Base-by-base conservation (phyloP, 768 basidiomycete species). In the Kondoa subrosea region DNA sequence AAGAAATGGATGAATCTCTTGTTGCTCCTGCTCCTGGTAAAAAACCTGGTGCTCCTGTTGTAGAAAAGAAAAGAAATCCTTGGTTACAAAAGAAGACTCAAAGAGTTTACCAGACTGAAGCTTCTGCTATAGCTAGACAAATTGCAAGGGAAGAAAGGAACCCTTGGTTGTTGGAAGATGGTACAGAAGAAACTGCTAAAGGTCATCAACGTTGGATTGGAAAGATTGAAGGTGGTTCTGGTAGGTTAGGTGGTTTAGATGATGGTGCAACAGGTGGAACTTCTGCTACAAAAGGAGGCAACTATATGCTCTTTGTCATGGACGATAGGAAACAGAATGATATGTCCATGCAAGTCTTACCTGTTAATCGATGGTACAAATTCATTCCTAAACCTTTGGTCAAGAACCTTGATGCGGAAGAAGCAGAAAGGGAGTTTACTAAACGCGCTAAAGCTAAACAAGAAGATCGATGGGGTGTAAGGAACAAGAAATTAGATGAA, bases 81-180 rank as follows among this genome's bases (percentile, higher is more conserved):
- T 33, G 4, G 27, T n/a, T 32, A 17, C 12, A 12, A 63, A 63
- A 32, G n/a, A 63, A 63, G 61, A 63, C 61, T 27, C 15, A 27
- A 33, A 27, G 61, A 16, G 30, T 63, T 3, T 63, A 31, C 30
- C 61, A 63, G n/a, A 63, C 61, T 17, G 61, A 63, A 27, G 61
- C 27, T 27, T 29, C 26, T 17, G 61, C 61, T 33, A 33, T 33
- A 21, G 14, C 61, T 27, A 27, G 27, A 17, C 3, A 4, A 3
- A 17, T 63, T 27, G 33, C 15, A 15, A 27, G 61, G 2, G 26
- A 63, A 32, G 61, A 63, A 32, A 3, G 61, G 8, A 27, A 33
- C 17, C 61, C 61, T 4, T 63, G 14, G 29, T 16, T 63, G 12
- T 32, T 63, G 26, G 30, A 63, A 32, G 61, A 63, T 33, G 3